phyloP scores from a whole-genome alignment of 1,284 basidiomycete species.

The Moesziomyces antarcticus region DNA sequence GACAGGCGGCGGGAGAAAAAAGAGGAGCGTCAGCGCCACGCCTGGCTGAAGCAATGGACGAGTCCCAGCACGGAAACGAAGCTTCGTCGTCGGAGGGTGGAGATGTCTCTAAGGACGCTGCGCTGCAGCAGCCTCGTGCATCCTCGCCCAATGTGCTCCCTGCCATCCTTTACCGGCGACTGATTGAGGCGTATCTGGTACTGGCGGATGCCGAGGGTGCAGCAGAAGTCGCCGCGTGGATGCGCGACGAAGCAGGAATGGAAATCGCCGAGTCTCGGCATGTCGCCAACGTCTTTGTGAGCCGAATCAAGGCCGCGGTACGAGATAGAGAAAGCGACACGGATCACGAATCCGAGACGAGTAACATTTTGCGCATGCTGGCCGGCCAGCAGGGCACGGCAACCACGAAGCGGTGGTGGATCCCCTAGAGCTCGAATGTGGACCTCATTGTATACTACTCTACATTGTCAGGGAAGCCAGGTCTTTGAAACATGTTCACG shows the following conservation, averaged over 20 bases:
- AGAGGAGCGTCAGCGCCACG: conserved; percentile 14
- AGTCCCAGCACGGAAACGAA: background rate
- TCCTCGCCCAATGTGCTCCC: conserved; percentile 30
- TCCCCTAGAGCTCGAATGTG: background rate
- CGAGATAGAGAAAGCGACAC: conserved; percentile 2
- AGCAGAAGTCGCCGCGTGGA: conserved; percentile 46
- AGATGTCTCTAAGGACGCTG: conserved; percentile 1
- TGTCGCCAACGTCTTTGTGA: conserved; percentile 18
- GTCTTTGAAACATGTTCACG: too few species aligned
- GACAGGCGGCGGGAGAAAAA: background rate
- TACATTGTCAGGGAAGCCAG: too few species aligned
- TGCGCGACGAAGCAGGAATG: conserved; percentile 46
- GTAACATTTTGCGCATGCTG: conserved; percentile 34
- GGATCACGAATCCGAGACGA: conserved; percentile 1
- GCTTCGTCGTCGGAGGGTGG: background rate
- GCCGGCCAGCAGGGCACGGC: conserved; percentile 36
- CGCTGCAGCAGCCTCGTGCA: background rate
- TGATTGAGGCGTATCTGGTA: conserved; percentile 37
- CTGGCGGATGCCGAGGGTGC: conserved; percentile 33
- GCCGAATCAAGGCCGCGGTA: conserved; percentile 32
- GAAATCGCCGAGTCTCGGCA: conserved; percentile 7
- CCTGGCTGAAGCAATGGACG: conserved; percentile 1
- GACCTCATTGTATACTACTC: too few species aligned
- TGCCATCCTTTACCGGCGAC: conserved; percentile 16
- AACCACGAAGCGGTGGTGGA: conserved; percentile 40